A percentile compares a stretch with the other conserved stretches of the same genome.
Conservation (phyloP, 1,284 basidiomycete species). For the Ustilago loliicola region DNA sequence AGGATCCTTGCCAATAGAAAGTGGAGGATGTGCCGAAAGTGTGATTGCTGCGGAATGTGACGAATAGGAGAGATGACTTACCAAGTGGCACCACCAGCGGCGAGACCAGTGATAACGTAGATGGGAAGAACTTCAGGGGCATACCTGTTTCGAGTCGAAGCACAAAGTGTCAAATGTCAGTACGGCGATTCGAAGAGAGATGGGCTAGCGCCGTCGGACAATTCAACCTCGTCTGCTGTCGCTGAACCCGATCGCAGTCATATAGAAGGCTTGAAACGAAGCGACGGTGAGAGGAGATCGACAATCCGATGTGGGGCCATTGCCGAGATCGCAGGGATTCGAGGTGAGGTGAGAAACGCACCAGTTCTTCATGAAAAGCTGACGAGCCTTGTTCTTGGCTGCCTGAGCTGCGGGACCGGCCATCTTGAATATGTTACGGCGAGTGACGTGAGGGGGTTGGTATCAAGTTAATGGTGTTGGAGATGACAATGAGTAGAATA, state of each 20-base stretch:
- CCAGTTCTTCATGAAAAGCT: constrained; percentile 64
- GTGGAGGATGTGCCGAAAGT: background rate
- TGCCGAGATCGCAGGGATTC: no score
- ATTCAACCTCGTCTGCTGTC: background rate
- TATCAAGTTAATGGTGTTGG: background rate
- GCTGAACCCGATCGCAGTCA: background rate
- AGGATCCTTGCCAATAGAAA: no score
- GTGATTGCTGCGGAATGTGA: background rate
- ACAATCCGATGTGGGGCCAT: no score
- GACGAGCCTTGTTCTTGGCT: constrained; percentile 58
- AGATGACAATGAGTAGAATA: constrained; percentile 11
- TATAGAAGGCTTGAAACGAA: background rate
- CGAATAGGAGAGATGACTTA: constrained; percentile 26
- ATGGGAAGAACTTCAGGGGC: constrained; percentile 63
- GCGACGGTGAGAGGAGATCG: background rate
- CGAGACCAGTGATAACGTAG: constrained; percentile 62
- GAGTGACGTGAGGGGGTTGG: background rate
- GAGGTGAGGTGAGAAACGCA: no score
- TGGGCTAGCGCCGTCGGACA: background rate
- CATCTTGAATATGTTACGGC: constrained; percentile 28
- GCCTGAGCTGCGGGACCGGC: constrained; percentile 51
- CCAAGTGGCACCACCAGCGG: constrained; percentile 64
- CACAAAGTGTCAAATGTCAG: background rate
- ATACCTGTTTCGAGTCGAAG: constrained; percentile 32
- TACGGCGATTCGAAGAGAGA: background rate